phyloP scores from a whole-genome alignment of 768 basidiomycete genomes.

The Rubroboletus pulcherrimus region DNA sequence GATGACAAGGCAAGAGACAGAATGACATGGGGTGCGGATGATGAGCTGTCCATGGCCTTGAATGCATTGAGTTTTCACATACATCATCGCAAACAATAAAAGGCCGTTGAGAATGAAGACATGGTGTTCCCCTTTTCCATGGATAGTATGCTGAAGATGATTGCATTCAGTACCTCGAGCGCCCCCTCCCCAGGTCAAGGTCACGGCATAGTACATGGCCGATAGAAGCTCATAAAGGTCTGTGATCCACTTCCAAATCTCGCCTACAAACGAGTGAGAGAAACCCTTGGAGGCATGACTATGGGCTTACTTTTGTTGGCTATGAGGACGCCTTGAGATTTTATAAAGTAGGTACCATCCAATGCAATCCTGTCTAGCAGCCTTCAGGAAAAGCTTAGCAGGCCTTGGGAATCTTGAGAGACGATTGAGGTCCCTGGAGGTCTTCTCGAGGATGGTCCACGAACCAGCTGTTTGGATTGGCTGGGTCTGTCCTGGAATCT shows the following conservation, averaged over 20 bases:
- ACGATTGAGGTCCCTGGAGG: not conserved
- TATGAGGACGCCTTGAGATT: not conserved
- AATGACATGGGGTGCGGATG: constrained; percentile 3
- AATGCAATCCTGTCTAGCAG: not conserved
- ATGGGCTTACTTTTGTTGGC: not conserved
- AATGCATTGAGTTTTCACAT: not conserved
- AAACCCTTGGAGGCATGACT: not conserved
- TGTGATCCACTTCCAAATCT: constrained; percentile 4
- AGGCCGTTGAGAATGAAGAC: constrained; percentile 2
- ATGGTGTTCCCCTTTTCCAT: not conserved
- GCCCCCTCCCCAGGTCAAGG: constrained; percentile 16
- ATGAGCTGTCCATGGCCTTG: constrained; percentile 8
- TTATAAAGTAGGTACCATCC: not conserved
- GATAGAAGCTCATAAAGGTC: constrained; percentile 6
- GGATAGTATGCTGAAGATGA: constrained; percentile 6
- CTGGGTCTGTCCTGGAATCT: not conserved
- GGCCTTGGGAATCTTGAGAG: not conserved
- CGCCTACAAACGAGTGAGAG: not conserved
- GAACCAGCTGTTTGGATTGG: not conserved
- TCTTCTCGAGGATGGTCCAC: not conserved
- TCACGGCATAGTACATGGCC: constrained; percentile 7
- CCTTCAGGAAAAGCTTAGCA: rapidly evolving
- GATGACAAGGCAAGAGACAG: not conserved
- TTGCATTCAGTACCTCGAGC: constrained; percentile 16
- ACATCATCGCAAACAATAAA: constrained; percentile 5